phyloP scores from a whole-genome alignment of 306 rosid genomes.

The Lathyrus oleraceus region DNA sequence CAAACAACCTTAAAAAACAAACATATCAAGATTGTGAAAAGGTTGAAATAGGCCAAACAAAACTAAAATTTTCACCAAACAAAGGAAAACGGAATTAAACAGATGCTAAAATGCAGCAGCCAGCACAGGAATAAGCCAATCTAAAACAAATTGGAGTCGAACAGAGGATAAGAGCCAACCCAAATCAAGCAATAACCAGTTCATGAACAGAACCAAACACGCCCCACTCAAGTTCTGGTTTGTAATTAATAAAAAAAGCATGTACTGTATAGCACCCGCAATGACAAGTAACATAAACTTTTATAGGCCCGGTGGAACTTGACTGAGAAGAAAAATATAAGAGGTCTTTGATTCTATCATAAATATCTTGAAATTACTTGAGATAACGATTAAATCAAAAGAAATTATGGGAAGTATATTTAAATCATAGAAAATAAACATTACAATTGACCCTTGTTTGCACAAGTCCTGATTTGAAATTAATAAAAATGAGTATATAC shows the following conservation, averaged over 20 bases:
- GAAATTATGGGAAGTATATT: background rate
- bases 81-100: background rate
- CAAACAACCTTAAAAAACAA: background rate
- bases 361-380: background rate
- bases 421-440: background rate
- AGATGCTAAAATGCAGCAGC: background rate
- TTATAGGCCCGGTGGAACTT: background rate
- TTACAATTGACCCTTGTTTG: background rate
- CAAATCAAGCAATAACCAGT: background rate
- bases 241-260: background rate
- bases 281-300: background rate
- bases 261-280: background rate
- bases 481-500: background rate
- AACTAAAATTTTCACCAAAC: background rate
- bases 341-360: background rate
- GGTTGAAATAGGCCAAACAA: background rate
- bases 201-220: background rate
- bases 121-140: background rate
- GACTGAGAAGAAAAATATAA: background rate
- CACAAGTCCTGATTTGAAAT: background rate
- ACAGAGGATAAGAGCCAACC: constrained; percentile 1
- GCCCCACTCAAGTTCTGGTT: background rate
- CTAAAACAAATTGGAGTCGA: constrained; percentile 5
- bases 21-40: background rate
- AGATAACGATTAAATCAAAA: constrained; percentile 14